Base-by-base conservation (phyloP, 257 asterid genomes). In the Ballota nigra region DNA sequence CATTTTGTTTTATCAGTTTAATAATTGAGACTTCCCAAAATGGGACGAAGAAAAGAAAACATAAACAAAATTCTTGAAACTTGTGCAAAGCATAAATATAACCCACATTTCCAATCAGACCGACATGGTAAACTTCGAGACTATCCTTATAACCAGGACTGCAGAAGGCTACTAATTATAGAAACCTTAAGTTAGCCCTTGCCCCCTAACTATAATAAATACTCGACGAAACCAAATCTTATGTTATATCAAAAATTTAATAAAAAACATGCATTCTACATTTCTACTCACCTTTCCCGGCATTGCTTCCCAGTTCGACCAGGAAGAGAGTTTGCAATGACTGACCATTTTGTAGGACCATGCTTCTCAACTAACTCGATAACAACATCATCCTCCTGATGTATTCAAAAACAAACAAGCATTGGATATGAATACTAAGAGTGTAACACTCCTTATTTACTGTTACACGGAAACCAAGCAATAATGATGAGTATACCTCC, bases 241-340 rank as follows among this genome's bases (percentile, higher is more conserved):
- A 18, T 31, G 34, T 5, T 57, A 26, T 11, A 16, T 19, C 6
- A 68, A 59, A 26, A 64, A 26, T 22, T 22, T 15, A 47, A 63
- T 49, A 65, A n/a, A n/a, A n/a, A 63, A 70, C 51, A 33, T 33
- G 41, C 41, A 70, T 58, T 26, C 60, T 52, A 63, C 78, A 78
- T 61, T 58, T 26, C 60, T 52, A 63, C 78, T 79, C 64, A 91
- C 96, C 96, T 92, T 83, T 92, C 96, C 15, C 98, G 81, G 73
- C 96, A 92, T 68, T 92, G 98, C 88, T 92, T 92, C 61, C 98
- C 98, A 66, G 85, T 92, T 63, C 96, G 96, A 73, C 98, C 98
- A 47, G 83, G 90, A 80, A 92, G 70, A 69, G 23, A 69, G 70
- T 82, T 82, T 31, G 96, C 94, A 62, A 92, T 86, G 40, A 67